These are phyloP conservation scores for Tolypocladium cylindrosporum DNA, from an alignment of 2,329 filamentous ascomycete genomes.

Conservation along the genomic window DNA sequence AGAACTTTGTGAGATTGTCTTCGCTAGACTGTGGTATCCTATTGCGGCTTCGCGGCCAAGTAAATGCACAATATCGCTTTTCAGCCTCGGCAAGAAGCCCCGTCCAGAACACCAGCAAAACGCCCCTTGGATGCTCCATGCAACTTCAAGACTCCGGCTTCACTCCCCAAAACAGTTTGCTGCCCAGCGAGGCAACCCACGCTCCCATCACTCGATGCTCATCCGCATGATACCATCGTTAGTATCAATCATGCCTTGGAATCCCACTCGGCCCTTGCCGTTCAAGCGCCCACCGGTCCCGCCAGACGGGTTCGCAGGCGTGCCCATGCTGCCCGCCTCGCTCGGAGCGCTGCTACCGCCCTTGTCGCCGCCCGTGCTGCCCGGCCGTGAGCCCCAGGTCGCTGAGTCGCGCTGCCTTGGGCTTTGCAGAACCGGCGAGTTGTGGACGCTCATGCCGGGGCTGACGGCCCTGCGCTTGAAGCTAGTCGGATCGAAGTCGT, in stretches of 20 bases:
- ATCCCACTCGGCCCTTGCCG: constrained; percentile 56
- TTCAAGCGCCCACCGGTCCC: constrained; percentile 32
- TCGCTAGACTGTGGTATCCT: background rate
- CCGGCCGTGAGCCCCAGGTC: constrained; percentile 63
- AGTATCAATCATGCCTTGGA: constrained; percentile 94
- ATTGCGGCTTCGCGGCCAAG: background rate
- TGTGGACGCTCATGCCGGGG: constrained; percentile 82
- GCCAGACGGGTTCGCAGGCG: constrained; percentile 21
- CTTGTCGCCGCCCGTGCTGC: constrained; percentile 48
- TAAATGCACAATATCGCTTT: background rate
- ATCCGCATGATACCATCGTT: constrained; percentile 93
- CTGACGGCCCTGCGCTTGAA: constrained; percentile 90
- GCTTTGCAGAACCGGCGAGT: constrained; percentile 79
- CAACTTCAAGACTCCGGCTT: background rate
- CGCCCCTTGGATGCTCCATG: background rate
- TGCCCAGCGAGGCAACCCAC: background rate
- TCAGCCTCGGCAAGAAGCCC: background rate
- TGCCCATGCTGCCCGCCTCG: constrained; percentile 32
- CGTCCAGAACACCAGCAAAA: background rate
- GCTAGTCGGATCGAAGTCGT: constrained; percentile 78
- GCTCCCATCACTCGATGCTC: constrained; percentile 66
- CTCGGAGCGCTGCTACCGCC: constrained; percentile 42
- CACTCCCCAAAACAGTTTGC: background rate
- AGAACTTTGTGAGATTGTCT: background rate
- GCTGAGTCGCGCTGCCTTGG: constrained; percentile 63